Conservation (phyloP, 208 protist genomes). For the Borovskyia barvae region DNA sequence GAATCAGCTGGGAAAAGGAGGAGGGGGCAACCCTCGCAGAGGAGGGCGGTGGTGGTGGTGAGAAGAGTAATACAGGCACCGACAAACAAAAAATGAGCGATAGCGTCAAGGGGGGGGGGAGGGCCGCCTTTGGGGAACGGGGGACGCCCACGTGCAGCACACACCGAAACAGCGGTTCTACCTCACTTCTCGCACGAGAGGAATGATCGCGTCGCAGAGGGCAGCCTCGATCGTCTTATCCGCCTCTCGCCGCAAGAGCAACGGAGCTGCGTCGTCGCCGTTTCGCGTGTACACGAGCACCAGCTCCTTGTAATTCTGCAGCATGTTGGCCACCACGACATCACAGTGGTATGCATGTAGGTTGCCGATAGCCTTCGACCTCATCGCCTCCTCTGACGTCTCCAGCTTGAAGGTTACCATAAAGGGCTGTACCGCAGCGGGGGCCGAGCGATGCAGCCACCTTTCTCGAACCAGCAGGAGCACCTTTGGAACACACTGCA, state of each 20-base stretch:
- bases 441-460: constrained; percentile 43
- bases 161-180: no score
- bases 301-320: constrained; percentile 77
- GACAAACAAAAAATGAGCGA: no score
- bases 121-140: background rate
- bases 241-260: constrained; percentile 26
- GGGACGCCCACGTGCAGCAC: background rate
- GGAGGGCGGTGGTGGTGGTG: no score
- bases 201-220: constrained; percentile 57
- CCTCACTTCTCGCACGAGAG: constrained; percentile 1
- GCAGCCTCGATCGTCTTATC: constrained; percentile 47
- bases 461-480: constrained; percentile 46
- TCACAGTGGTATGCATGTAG: constrained; percentile 63
- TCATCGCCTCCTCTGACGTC: constrained; percentile 64
- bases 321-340: constrained; percentile 80
- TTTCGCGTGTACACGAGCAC: constrained; percentile 64
- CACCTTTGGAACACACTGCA: constrained; percentile 75
- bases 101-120: no score
- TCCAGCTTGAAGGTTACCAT: constrained; percentile 85
- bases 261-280: constrained; percentile 26
- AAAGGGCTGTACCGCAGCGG: constrained; percentile 26
- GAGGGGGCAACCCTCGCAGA: no score
- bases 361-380: constrained; percentile 69
- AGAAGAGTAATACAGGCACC: no score
- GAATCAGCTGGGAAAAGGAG: no score